Conservation (phyloP, 441 rosid species). For the Gossypium davidsonii region DNA sequence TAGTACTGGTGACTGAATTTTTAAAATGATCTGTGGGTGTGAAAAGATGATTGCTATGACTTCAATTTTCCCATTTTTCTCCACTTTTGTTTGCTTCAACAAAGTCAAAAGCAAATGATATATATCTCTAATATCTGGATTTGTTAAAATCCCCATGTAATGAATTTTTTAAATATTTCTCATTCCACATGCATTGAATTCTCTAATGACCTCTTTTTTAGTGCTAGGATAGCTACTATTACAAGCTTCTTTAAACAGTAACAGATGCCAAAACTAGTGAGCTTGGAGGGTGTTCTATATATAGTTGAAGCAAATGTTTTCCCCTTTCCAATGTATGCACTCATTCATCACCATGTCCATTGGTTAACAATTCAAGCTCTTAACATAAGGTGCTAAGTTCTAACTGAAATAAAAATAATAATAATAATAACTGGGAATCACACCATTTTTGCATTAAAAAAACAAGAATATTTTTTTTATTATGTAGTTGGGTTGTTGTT, state of each 20-base stretch:
- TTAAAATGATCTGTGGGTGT: background rate
- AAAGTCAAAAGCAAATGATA: conserved; percentile 7
- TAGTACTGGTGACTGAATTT: background rate
- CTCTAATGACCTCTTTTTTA: background rate
- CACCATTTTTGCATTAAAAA: background rate
- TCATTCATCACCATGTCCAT: background rate
- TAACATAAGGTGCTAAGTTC: background rate
- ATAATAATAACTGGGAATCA: background rate
- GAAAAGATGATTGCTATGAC: background rate
- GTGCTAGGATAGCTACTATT: background rate
- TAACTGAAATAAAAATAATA: background rate
- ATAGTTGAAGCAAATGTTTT: background rate
- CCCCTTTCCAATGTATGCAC: background rate
- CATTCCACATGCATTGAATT: background rate
- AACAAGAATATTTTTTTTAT: background rate
- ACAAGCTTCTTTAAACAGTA: background rate
- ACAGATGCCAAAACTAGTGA: background rate
- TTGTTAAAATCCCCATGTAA: background rate
- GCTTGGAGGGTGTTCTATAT: background rate
- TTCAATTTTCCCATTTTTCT: background rate
- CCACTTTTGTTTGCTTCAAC: background rate
- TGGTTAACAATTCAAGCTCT: background rate
- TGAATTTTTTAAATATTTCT: background rate
- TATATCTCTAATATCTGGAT: background rate
- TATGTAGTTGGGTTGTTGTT: background rate